phyloP scores from a whole-genome alignment of 2,329 filamentous ascomycete genomes.

The Epichloe aotearoae region DNA sequence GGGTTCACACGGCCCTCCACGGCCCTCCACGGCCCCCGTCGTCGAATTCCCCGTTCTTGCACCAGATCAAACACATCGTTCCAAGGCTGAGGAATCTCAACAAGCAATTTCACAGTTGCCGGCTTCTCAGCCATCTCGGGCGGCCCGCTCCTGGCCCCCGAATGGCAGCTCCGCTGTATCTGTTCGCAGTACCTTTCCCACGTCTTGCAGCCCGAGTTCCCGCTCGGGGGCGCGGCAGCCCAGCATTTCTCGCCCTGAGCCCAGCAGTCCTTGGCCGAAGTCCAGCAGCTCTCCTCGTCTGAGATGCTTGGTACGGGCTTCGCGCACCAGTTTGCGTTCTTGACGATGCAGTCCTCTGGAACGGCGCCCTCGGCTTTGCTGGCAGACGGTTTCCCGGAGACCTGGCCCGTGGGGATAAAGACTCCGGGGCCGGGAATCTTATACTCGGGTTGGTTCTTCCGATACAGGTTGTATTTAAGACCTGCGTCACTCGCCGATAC shows the following conservation, averaged over 20 bases:
- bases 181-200: conserved; percentile 50
- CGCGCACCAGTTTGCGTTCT: conserved; percentile 63
- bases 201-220: conserved; percentile 42
- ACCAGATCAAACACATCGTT: conserved; percentile 6
- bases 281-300: conserved; percentile 46
- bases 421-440: conserved; percentile 43
- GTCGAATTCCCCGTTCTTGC: background rate
- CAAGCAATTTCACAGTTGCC: conserved; percentile 17
- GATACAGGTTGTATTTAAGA: conserved; percentile 54
- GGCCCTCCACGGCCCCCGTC: background rate
- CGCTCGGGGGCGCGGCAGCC: conserved; percentile 42
- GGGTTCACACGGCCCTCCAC: background rate
- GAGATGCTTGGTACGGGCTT: conserved; percentile 44
- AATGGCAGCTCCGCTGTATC: conserved; percentile 30
- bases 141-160: conserved; percentile 32
- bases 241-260: conserved; percentile 48
- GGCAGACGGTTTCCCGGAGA: conserved; percentile 8
- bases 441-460: conserved; percentile 28
- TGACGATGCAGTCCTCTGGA: conserved; percentile 43
- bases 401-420: conserved; percentile 26
- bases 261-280: conserved; percentile 41
- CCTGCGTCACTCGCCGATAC: conserved; percentile 39
- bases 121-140: conserved; percentile 27
- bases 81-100: conserved; percentile 20
- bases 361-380: conserved; percentile 30